Conservation (phyloP, 108 stramenopile species). For the Schizochytrium sp. region DNA sequence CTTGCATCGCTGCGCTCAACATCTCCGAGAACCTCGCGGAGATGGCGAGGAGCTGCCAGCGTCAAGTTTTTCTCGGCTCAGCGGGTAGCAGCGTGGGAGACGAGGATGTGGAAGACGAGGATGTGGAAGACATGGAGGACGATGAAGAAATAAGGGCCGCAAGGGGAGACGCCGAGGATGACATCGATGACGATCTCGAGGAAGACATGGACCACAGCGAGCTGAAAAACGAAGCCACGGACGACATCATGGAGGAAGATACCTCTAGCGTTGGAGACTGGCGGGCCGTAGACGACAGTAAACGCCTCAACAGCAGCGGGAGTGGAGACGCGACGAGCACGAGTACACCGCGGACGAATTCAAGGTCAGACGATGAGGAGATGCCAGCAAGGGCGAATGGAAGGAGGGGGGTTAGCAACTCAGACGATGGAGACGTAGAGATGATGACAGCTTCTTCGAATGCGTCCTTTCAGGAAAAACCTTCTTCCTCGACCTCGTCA, state of each 20-base stretch:
- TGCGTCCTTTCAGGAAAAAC: background rate
- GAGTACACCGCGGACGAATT: background rate
- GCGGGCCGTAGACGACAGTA: background rate
- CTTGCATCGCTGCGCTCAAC: conserved; percentile 8
- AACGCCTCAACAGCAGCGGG: background rate
- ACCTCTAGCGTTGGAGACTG: background rate
- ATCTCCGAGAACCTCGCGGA: background rate
- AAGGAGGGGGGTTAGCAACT: background rate
- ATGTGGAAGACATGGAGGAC: background rate
- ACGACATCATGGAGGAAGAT: conserved; percentile 9
- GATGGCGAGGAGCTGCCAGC: background rate
- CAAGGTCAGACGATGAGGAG: conserved; percentile 2
- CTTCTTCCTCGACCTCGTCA: background rate
- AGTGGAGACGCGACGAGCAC: background rate
- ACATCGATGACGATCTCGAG: background rate
- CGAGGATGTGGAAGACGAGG: conserved; percentile 14
- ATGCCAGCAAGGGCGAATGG: background rate
- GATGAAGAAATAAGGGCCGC: too few relatives aligned
- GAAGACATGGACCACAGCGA: background rate
- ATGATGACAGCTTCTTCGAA: background rate
- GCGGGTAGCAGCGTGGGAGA: background rate
- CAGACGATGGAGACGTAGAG: conserved; percentile 16
- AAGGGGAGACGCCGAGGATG: too few relatives aligned
- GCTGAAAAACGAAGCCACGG: background rate
- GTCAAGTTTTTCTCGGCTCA: background rate